Conservation (phyloP, 495 filamentous ascomycete species). For the Rhypophila decipiens region DNA sequence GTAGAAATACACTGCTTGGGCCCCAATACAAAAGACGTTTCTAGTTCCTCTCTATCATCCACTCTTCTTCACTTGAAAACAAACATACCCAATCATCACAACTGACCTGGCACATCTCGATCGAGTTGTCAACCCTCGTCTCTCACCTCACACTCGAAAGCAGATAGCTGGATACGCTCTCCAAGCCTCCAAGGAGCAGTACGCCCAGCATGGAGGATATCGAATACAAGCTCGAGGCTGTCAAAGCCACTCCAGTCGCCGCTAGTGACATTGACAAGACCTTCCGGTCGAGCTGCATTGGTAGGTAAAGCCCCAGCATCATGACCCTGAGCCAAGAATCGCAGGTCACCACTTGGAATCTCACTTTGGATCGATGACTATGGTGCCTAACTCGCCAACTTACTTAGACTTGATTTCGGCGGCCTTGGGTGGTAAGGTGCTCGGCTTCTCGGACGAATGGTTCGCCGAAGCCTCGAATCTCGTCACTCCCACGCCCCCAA, state of each 20-base stretch:
- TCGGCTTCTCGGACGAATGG: conserved; percentile 80
- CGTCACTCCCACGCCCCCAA: conserved; percentile 64
- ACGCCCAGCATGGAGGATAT: conserved; percentile 28
- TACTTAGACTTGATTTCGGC: conserved; percentile 66
- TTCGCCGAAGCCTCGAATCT: conserved; percentile 81
- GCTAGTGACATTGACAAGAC: conserved; percentile 61
- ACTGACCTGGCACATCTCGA: too few species aligned
- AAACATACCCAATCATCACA: too few species aligned
- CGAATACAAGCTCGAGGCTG: conserved; percentile 41
- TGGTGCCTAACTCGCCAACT: not conserved
- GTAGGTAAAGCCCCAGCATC: conserved; percentile 33
- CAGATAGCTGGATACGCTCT: too few species aligned
- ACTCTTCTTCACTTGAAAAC: not conserved
- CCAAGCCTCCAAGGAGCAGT: too few species aligned
- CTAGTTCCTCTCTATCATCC: not conserved
- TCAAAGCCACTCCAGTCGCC: conserved; percentile 42
- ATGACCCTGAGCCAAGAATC: too few species aligned
- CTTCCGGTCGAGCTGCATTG: conserved; percentile 63
- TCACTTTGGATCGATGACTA: not conserved
- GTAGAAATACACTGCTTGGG: too few species aligned
- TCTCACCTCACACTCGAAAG: too few species aligned
- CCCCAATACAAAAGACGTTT: too few species aligned
- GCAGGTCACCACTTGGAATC: too few species aligned
- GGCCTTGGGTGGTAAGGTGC: conserved; percentile 64
- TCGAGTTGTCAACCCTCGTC: too few species aligned